Conservation (phyloP, 129 eudicot species). For the Dittrichia graveolens region DNA sequence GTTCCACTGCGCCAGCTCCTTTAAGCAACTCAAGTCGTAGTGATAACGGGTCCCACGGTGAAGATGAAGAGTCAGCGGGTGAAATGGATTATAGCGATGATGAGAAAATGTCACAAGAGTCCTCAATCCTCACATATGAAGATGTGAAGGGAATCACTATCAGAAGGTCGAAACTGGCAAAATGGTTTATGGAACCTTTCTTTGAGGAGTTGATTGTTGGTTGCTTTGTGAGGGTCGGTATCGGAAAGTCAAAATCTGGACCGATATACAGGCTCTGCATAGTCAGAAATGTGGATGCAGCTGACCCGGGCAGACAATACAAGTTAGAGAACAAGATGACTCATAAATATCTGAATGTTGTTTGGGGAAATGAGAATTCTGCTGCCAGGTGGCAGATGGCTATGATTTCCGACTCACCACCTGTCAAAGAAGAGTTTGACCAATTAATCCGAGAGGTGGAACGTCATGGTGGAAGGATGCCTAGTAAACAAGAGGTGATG, state of each 20-base stretch:
- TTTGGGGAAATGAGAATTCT: slow-evolving; percentile 90
- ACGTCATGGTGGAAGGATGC: slow-evolving; percentile 86
- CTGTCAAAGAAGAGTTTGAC: slow-evolving; percentile 73
- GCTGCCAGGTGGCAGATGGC: slow-evolving; percentile 99
- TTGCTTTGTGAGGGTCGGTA: slow-evolving; percentile 94
- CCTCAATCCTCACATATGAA: slow-evolving; percentile 55
- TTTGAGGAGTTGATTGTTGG: slow-evolving; percentile 90
- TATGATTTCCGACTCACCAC: slow-evolving; percentile 90
- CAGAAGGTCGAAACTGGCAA: slow-evolving; percentile 77
- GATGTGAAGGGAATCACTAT: slow-evolving; percentile 81
- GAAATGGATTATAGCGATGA: slow-evolving; percentile 56
- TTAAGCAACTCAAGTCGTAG: slow-evolving; percentile 56
- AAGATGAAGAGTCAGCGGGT: slow-evolving; percentile 69
- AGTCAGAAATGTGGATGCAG: slow-evolving; percentile 83
- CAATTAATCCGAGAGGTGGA: slow-evolving; percentile 85
- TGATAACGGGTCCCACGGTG: slow-evolving; percentile 61
- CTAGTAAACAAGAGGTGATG: slow-evolving; percentile 68
- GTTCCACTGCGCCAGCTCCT: slow-evolving; percentile 37
- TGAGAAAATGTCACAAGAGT: slow-evolving; percentile 51
- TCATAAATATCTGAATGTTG: slow-evolving; percentile 71
- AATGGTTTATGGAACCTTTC: slow-evolving; percentile 97
- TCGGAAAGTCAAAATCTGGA: slow-evolving; percentile 80
- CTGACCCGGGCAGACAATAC: slow-evolving; percentile 79
- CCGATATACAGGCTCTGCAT: slow-evolving; percentile 85
- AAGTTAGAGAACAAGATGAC: slow-evolving; percentile 86